Evolutionary conservation across 345 rosid genomes (phyloP).

Genomic region (Cochlearia excelsa): DNA sequence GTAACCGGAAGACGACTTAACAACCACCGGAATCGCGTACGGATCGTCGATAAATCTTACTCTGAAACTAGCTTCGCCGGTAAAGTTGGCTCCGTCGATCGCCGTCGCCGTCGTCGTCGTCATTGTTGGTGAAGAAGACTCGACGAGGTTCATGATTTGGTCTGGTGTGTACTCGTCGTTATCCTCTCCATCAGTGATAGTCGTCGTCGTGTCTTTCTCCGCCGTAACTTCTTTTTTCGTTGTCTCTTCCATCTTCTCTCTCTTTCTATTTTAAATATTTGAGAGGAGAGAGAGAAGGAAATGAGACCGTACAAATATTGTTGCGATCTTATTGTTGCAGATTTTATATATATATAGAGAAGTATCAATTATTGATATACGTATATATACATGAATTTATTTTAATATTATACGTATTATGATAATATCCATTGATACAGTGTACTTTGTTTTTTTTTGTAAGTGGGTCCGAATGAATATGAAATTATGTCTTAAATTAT

Average conservation of each 20-base stretch:
- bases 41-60: conserved; percentile 76
- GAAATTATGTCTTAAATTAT: conserved; percentile 9
- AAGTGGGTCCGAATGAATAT: conserved; percentile 21
- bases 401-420: not conserved
- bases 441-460: conserved; percentile 7
- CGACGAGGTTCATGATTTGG: conserved; percentile 60
- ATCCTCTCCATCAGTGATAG: conserved; percentile 21
- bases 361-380: too few relatives aligned
- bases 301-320: conserved; percentile 1
- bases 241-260: conserved; percentile 37
- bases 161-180: conserved; percentile 39
- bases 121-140: conserved; percentile 30
- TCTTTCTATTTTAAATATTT: not conserved
- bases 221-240: conserved; percentile 27
- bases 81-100: not conserved
- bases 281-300: not conserved
- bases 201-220: conserved; percentile 19
- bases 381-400: too few relatives aligned
- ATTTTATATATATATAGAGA: conserved; percentile 8
- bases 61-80: conserved; percentile 25
- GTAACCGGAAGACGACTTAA: conserved; percentile 58
- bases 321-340: conserved; percentile 4
- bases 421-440: conserved; percentile 26
- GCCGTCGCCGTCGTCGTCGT: conserved; percentile 1
- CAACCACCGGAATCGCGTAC: conserved; percentile 45